Conservation (phyloP, 371 early-diverging fungal genomes). For the Batkoa obscura region DNA sequence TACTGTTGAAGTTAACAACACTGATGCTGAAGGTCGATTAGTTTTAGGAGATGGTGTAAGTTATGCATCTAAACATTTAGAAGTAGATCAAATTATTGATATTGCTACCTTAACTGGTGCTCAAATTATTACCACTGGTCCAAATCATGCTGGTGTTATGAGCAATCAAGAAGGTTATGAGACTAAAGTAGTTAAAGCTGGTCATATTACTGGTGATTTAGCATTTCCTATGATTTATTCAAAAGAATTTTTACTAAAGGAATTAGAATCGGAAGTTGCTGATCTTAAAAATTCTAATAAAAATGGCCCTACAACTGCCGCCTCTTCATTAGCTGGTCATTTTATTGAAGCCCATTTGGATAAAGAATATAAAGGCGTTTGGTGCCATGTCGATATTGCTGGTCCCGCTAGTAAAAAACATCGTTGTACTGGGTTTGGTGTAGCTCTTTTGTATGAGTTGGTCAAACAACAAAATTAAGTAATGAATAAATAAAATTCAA, state of each 20-base stretch:
- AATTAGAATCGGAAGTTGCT: slow-evolving; percentile 2
- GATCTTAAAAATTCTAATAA: slow-evolving; percentile 3
- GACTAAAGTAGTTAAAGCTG: slow-evolving; percentile 7
- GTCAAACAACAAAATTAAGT: neutral
- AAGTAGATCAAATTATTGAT: slow-evolving; percentile 5
- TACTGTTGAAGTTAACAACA: slow-evolving; percentile 8
- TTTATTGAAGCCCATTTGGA: neutral
- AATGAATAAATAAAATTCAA: no score
- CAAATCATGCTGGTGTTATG: slow-evolving; percentile 3
- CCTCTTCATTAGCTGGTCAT: neutral
- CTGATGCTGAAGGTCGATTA: slow-evolving; percentile 9
- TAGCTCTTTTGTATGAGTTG: neutral
- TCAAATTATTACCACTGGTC: slow-evolving; percentile 1
- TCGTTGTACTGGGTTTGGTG: neutral
- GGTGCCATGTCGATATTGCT: slow-evolving; percentile 4
- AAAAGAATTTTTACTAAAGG: neutral
- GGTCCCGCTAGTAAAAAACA: neutral
- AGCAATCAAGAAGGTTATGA: slow-evolving; percentile 5
- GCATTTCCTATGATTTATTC: neutral
- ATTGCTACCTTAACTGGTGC: slow-evolving; percentile 8
- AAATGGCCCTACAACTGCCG: slow-evolving; percentile 4
- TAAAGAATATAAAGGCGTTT: neutral
- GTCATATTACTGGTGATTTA: neutral
- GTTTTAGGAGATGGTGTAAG: slow-evolving; percentile 7
- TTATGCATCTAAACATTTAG: slow-evolving; percentile 5